Conservation (phyloP, 2,329 filamentous ascomycete species). For the Sporothrix pallida region DNA sequence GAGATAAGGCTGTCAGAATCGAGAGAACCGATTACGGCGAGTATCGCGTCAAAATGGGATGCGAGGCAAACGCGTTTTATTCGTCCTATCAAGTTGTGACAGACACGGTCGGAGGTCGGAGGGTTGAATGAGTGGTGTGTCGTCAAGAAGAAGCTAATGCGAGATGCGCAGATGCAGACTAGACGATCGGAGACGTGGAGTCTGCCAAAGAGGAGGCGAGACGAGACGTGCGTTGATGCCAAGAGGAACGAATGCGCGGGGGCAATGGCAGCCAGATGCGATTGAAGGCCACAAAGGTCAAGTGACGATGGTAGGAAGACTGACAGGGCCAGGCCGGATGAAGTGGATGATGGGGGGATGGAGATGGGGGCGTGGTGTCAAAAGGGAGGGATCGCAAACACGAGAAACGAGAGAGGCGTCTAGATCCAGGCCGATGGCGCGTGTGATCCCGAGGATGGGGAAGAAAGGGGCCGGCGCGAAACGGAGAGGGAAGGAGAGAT, state of each 20-base stretch:
- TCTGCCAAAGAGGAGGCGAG: neutral
- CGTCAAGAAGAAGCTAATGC: slow-evolving; percentile 16
- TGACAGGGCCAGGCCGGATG: neutral
- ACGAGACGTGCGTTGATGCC: neutral
- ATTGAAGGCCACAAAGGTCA: slow-evolving; percentile 6
- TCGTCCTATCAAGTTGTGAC: neutral
- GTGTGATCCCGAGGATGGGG: neutral
- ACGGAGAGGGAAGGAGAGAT: neutral
- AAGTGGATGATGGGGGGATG: slow-evolving; percentile 11
- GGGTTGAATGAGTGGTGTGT: neutral
- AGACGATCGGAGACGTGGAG: slow-evolving; percentile 5
- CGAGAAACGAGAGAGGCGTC: neutral
- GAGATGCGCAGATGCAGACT: slow-evolving; percentile 11
- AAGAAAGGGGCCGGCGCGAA: slow-evolving; percentile 1
- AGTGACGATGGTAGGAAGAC: slow-evolving; percentile 7
- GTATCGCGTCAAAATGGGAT: neutral
- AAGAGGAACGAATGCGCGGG: neutral
- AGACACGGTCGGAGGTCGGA: neutral
- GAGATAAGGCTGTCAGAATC: neutral
- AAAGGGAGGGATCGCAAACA: neutral
- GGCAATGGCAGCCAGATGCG: neutral
- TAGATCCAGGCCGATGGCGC: slow-evolving; percentile 20
- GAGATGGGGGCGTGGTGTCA: neutral
- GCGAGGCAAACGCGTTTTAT: neutral
- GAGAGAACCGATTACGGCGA: neutral